Percentiles rank a stretch among this genome's conserved stretches.
Conservation (phyloP, 2,329 filamentous ascomycete species). For the Gliomastix tumulicola region DNA sequence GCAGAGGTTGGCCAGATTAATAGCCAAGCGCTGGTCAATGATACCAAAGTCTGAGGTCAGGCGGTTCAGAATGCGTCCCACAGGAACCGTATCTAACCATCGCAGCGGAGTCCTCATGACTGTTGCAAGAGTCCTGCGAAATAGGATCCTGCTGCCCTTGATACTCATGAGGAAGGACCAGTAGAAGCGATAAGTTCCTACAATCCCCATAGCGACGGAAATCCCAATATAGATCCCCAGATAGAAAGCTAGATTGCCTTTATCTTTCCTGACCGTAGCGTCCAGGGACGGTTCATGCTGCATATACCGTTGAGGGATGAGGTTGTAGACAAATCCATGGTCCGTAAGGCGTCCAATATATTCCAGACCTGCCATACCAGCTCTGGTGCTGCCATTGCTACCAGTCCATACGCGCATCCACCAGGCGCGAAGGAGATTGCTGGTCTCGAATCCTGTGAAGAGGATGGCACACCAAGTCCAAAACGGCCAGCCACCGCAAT, state of each 20-base stretch:
- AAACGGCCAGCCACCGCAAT: slow-evolving; percentile 55
- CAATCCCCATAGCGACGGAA: slow-evolving; percentile 45
- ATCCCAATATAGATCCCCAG: slow-evolving; percentile 60
- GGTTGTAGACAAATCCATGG: background rate
- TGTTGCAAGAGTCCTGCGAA: slow-evolving; percentile 57
- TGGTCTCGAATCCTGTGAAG: slow-evolving; percentile 46
- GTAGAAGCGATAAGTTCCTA: slow-evolving; percentile 57
- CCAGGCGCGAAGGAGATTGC: slow-evolving; percentile 54
- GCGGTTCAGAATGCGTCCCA: slow-evolving; percentile 70
- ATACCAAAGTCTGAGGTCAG: slow-evolving; percentile 73
- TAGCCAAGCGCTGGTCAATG: slow-evolving; percentile 61
- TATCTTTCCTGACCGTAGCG: no score
- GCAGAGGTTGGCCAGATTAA: slow-evolving; percentile 53
- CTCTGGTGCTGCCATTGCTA: slow-evolving; percentile 15
- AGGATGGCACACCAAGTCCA: slow-evolving; percentile 49
- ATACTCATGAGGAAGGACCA: slow-evolving; percentile 60
- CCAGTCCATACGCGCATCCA: slow-evolving; percentile 60
- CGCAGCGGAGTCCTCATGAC: slow-evolving; percentile 67
- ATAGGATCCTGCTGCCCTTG: slow-evolving; percentile 61
- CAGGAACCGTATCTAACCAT: slow-evolving; percentile 74
- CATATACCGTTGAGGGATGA: no score
- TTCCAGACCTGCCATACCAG: slow-evolving; percentile 1
- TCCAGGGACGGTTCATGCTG: background rate
- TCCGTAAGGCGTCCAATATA: background rate
- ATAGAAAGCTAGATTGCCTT: slow-evolving; percentile 52